Base-by-base conservation (phyloP, 2,329 filamentous ascomycete genomes). In the Sphaerulina musiva region DNA sequence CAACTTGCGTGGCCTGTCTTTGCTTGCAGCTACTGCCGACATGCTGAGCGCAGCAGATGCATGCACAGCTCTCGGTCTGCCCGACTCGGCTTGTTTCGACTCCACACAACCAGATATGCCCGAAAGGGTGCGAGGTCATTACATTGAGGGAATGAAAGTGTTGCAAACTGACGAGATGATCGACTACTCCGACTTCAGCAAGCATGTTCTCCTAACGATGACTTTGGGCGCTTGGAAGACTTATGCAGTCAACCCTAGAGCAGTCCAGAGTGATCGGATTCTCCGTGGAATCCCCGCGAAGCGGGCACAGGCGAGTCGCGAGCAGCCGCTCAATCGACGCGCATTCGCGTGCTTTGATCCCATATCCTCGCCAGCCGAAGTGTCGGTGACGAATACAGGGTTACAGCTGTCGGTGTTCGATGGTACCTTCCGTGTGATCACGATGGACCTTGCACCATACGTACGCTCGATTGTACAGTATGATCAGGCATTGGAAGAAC, bases 381-480 rank as follows among this genome's bases (percentile, higher is more conserved):
- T 64, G 17, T 62, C 65, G 31, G 66, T 71, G 1, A 69, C 66
- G 14, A 46, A 48, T n/a, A 44, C 56, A 4, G 75, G 75, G 42
- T n/a, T 51, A n/a, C 80, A 83, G 34, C 78, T 86, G 0, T 91
- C 88, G 0, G 82, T 86, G 0, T 89, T 95, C 60, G 89, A 95
- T 63, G 82, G 87, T 42, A 82, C 83, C 0, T 73, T 86, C 63
- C 69, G 71, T 0, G 75, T 84, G 17, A 81, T 95, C 32, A 78
- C 81, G 0, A 74, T 85, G 10, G 93, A 98, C 59, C 76, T 97
- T 1, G 91, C 90, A 0, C 93, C 95, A 0, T 97, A 89, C 68
- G 81, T 97, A n/a, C 86, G 95, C 9, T 78, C 80, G 38, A 97
- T 98, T 56, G 83, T 92, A 1, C 78, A 83, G 0, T 87, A 85